Conservation (phyloP, 805 yeast genomes). For the Kurtzmaniella fragi region DNA sequence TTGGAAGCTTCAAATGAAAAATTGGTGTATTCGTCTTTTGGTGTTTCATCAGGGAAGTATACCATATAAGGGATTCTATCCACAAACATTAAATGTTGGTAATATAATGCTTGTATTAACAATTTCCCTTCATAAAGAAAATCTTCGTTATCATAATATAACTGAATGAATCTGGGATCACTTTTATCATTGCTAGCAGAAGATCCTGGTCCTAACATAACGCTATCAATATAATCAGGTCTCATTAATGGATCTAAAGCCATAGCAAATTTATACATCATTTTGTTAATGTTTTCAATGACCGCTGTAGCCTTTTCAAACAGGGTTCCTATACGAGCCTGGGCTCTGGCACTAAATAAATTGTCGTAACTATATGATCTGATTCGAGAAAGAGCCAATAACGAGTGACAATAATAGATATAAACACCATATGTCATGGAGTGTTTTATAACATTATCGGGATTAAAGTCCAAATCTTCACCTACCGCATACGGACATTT, state of each 20-base stretch:
- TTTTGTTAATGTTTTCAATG: slow-evolving; percentile 14
- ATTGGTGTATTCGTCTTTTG: slow-evolving; percentile 12
- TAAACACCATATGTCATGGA: too few species aligned
- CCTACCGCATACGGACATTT: slow-evolving; percentile 9
- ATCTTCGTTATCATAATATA: neutral
- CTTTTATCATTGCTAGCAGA: neutral
- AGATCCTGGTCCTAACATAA: slow-evolving; percentile 3
- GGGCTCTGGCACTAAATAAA: slow-evolving; percentile 19
- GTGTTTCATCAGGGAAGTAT: slow-evolving; percentile 8
- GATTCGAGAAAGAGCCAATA: slow-evolving; percentile 15
- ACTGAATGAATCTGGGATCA: neutral
- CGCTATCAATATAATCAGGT: slow-evolving; percentile 14
- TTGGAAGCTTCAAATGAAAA: slow-evolving; percentile 24
- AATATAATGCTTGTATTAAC: slow-evolving; percentile 18
- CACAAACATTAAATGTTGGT: slow-evolving; percentile 20
- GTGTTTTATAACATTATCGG: too few species aligned
- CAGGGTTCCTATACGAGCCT: too few species aligned
- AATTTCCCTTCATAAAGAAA: slow-evolving; percentile 2
- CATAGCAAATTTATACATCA: slow-evolving; percentile 14
- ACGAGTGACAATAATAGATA: slow-evolving; percentile 11
- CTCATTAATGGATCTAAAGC: slow-evolving; percentile 14
- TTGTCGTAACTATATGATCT: slow-evolving; percentile 16
- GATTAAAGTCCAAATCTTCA: too few species aligned
- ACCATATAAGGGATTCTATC: slow-evolving; percentile 25
- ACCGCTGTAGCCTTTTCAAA: slow-evolving; percentile 3